Evolutionary conservation across 148 eudicot species (phyloP).

Genomic region (Gaultheria prostrata): DNA sequence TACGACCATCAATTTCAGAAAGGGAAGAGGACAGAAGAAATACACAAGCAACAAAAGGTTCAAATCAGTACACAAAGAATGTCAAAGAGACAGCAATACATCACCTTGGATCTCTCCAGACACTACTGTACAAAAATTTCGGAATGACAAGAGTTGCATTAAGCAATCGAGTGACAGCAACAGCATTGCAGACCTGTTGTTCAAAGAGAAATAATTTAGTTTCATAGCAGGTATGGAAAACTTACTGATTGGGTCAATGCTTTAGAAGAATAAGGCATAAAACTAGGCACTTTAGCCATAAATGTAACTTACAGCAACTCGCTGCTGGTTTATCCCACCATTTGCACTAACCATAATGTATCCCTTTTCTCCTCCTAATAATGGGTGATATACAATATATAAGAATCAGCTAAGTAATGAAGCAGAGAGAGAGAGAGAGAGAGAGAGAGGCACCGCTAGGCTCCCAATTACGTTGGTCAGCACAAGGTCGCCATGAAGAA

Average conservation of each 20-base stretch:
- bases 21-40: neutral
- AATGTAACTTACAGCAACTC: constrained; percentile 82
- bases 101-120: constrained; percentile 94
- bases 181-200: constrained; percentile 93
- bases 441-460: constrained; percentile 62
- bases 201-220: constrained; percentile 17
- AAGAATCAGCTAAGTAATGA: constrained; percentile 21
- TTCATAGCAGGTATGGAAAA: neutral
- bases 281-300: constrained; percentile 8
- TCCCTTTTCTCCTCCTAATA: constrained; percentile 80
- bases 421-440: neutral
- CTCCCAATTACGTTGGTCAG: constrained; percentile 76
- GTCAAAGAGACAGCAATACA: neutral
- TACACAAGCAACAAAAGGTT: neutral
- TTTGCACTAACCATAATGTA: constrained; percentile 89
- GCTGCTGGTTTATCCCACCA: constrained; percentile 99
- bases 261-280: neutral
- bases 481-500: constrained; percentile 89
- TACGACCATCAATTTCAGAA: neutral
- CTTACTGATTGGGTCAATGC: neutral
- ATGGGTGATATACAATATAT: constrained; percentile 8
- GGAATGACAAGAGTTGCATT: constrained; percentile 97
- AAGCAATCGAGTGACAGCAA: constrained; percentile 90
- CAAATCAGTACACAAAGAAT: neutral
- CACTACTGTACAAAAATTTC: constrained; percentile 90